A percentile compares a stretch with the other conserved stretches of the same genome.
phyloP scores from a whole-genome alignment of 208 protist species.

The Wallacemonas collosoma region DNA sequence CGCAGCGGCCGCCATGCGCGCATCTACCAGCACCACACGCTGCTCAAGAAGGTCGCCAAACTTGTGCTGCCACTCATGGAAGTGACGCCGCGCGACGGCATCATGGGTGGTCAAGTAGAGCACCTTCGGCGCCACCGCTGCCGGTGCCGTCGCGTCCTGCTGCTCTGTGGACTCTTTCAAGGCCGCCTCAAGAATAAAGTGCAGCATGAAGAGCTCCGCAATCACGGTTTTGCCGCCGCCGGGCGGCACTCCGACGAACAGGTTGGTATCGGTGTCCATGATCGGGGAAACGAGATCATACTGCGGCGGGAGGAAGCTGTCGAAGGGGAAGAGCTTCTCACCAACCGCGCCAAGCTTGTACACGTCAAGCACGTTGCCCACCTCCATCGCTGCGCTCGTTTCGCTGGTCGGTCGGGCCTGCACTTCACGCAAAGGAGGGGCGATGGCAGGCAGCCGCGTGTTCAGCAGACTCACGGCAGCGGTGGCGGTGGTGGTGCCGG shows the following conservation, averaged over 20 bases:
- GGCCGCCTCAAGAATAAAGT: constrained; percentile 72
- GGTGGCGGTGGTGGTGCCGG: constrained; percentile 43
- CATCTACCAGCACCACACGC: constrained; percentile 49
- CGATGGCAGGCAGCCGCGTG: constrained; percentile 87
- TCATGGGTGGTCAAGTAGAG: constrained; percentile 82
- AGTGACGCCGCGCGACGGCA: constrained; percentile 71
- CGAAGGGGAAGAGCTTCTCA: constrained; percentile 91
- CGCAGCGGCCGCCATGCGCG: constrained; percentile 2
- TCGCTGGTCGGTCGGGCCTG: constrained; percentile 59
- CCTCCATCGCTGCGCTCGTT: constrained; percentile 73
- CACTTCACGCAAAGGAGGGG: constrained; percentile 66
- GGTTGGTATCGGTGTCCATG: constrained; percentile 93
- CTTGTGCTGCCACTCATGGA: constrained; percentile 80
- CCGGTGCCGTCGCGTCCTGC: background rate
- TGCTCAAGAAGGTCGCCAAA: constrained; percentile 74
- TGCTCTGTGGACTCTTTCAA: constrained; percentile 31
- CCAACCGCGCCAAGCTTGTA: constrained; percentile 82
- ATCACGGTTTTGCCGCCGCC: constrained; percentile 95
- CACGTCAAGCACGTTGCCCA: constrained; percentile 66
- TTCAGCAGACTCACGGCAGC: constrained; percentile 95
- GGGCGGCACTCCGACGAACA: constrained; percentile 96
- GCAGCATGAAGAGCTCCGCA: constrained; percentile 85
- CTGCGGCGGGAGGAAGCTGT: constrained; percentile 95
- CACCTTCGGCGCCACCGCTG: constrained; percentile 41
- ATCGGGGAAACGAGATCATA: constrained; percentile 93